phyloP scores from a whole-genome alignment of 345 rosid genomes.

The Lepidium africanum region DNA sequence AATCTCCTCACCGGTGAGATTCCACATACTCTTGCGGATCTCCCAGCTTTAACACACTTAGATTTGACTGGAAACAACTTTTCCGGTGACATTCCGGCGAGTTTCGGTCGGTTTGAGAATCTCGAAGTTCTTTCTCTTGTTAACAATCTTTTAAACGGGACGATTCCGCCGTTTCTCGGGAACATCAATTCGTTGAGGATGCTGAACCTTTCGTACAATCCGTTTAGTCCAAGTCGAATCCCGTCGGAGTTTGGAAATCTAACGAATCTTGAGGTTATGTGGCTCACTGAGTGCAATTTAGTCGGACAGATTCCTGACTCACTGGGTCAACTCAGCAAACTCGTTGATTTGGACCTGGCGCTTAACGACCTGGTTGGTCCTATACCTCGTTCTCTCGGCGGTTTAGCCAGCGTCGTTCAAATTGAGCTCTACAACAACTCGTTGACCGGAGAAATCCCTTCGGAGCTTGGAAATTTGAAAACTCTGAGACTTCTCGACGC shows the following conservation, averaged over 20 bases:
- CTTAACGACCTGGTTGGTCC: conserved; percentile 51
- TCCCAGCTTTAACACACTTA: conserved; percentile 43
- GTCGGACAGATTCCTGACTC: conserved; percentile 83
- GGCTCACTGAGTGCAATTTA: conserved; percentile 86
- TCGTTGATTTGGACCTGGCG: conserved; percentile 82
- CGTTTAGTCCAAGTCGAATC: conserved; percentile 64
- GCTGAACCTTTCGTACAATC: conserved; percentile 86
- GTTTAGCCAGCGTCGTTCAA: conserved; percentile 56
- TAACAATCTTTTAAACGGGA: conserved; percentile 64
- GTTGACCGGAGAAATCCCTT: conserved; percentile 60
- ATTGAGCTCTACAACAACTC: conserved; percentile 97
- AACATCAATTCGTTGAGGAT: conserved; percentile 55
- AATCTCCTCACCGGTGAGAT: conserved; percentile 74
- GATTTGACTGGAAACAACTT: conserved; percentile 81
- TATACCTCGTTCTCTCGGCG: conserved; percentile 71
- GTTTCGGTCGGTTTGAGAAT: conserved; percentile 52
- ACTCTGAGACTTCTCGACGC: conserved; percentile 66
- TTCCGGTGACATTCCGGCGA: conserved; percentile 76
- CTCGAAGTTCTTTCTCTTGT: conserved; percentile 85
- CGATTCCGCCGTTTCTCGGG: conserved; percentile 58
- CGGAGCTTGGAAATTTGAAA: conserved; percentile 53
- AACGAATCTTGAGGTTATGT: conserved; percentile 68
- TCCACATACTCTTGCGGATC: conserved; percentile 46
- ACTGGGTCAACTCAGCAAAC: conserved; percentile 55
- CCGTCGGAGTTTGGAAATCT: conserved; percentile 88